Evolutionary conservation across 106 monocot species (phyloP).

Genomic region (Chionographis japonica): DNA sequence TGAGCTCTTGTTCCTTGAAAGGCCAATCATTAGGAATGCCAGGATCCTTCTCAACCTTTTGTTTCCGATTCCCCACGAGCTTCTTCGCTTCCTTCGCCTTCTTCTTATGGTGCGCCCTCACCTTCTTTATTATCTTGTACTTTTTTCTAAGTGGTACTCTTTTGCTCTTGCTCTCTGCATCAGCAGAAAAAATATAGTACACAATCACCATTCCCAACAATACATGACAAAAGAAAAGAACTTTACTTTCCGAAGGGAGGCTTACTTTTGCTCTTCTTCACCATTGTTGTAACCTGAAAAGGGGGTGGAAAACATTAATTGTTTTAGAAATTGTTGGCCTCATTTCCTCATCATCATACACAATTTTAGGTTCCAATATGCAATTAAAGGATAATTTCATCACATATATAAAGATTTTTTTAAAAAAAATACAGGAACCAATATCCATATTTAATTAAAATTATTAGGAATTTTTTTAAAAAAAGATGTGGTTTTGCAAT

Average conservation of each 20-base stretch:
- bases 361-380: no score
- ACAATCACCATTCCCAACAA: not conserved
- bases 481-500: no score
- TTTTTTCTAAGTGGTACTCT: slow-evolving; percentile 76
- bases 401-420: no score
- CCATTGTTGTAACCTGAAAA: slow-evolving; percentile 30
- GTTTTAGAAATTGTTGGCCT: no score
- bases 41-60: slow-evolving; percentile 95
- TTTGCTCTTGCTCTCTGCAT: slow-evolving; percentile 92
- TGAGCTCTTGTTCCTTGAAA: slow-evolving; percentile 96
- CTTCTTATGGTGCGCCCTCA: slow-evolving; percentile 87
- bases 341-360: no score
- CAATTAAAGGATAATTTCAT: no score
- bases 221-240: not conserved
- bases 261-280: slow-evolving; percentile 84
- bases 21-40: slow-evolving; percentile 99
- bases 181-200: not conserved
- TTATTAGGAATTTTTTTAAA: no score
- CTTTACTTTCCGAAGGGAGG: not conserved
- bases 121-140: slow-evolving; percentile 77
- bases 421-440: no score
- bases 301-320: no score
- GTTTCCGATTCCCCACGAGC: slow-evolving; percentile 48
- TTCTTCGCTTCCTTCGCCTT: slow-evolving; percentile 80
- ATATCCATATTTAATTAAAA: no score